Base-by-base conservation (phyloP, 176 grass and related monocot genomes). In the Triticum monococcum region DNA sequence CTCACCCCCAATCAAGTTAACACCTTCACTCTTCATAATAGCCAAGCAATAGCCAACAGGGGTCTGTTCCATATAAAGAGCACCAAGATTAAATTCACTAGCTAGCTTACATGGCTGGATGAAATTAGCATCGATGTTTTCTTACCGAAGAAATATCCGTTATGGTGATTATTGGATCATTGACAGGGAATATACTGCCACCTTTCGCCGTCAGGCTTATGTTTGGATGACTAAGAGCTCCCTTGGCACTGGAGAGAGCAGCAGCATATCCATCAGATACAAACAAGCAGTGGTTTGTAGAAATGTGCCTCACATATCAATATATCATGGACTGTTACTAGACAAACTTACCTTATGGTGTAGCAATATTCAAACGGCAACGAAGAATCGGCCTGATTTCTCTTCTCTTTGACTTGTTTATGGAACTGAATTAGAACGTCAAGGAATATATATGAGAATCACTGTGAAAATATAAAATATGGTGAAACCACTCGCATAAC, bases 1-100 rank as follows among this genome's bases (percentile, higher is more conserved):
- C 85, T 97, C 92, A 96, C 97, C 84, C 23, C 97, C 97, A 75
- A 99, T 91, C 83, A 99, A 86, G 85, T 99, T 99, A 31, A 97
- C 60, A 69, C 78, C 72, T 50, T 75, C 79, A 23, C 87, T 87
- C 85, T 96, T 94, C 76, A 86, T 59, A n/a, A 99, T 61, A 84
- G 97, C 94, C 64, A 99, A 85, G 83, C 97, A 99, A 80, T 97
- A 97, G n/a, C 77, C 71, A 36, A 69, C 10, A 33, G 69, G 40
- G 50, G 31, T 81, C 88, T 83, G 83, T 83, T 88, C 72, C 28
- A 75, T 30, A 75, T 20, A 64, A 40, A 83, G 23, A 89, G 16
- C 20, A 83, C 26, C 54, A 80, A 1, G 4, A 80, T 31, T 83
- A 66, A 91, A 80, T 82, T 76, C 36, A 68, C 22, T 26, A 71